A percentile compares a stretch with the other conserved stretches of the same genome.
Conservation (phyloP, 2,329 filamentous ascomycete species). For the Aspergillus sp. region DNA sequence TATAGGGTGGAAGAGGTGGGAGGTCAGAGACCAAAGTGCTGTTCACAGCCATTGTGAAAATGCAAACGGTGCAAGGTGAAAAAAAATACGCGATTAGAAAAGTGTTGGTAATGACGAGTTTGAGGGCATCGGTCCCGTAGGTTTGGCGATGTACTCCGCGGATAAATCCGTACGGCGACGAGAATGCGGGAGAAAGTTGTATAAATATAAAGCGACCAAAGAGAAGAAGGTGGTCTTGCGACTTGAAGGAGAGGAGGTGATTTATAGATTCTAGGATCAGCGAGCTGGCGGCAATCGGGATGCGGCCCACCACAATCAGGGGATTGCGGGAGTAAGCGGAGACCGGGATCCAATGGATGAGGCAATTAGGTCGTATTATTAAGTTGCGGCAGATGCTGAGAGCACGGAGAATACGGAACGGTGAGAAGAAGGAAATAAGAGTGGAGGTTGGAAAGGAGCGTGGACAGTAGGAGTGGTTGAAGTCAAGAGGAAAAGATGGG, state of each 20-base stretch:
- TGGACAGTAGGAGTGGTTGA: slow-evolving; percentile 3
- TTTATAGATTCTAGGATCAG: slow-evolving; percentile 4
- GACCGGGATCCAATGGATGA: not conserved
- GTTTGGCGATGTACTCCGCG: not conserved
- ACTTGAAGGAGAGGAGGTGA: slow-evolving; percentile 1
- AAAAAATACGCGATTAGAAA: slow-evolving; percentile 2
- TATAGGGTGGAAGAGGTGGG: slow-evolving; percentile 83
- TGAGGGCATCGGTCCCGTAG: slow-evolving; percentile 7
- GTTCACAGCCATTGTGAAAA: slow-evolving; percentile 34
- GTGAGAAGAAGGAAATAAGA: not conserved
- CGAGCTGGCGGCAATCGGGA: slow-evolving; percentile 5
- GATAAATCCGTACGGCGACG: not conserved
- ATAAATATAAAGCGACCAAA: not conserved
- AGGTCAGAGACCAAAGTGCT: slow-evolving; percentile 54
- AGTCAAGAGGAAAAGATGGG: not conserved
- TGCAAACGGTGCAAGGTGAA: slow-evolving; percentile 8
- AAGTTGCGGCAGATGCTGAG: not conserved
- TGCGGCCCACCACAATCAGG: slow-evolving; percentile 17
- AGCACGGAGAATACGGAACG: not conserved
- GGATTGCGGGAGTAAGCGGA: slow-evolving; percentile 12
- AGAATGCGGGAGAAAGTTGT: not conserved
- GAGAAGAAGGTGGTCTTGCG: not conserved
- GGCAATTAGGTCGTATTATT: slow-evolving; percentile 6
- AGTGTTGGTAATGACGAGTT: slow-evolving; percentile 1
- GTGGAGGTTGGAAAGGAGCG: slow-evolving; percentile 5